Conservation (phyloP, 139 green algal genomes). For the Coelastrella sp. region DNA sequence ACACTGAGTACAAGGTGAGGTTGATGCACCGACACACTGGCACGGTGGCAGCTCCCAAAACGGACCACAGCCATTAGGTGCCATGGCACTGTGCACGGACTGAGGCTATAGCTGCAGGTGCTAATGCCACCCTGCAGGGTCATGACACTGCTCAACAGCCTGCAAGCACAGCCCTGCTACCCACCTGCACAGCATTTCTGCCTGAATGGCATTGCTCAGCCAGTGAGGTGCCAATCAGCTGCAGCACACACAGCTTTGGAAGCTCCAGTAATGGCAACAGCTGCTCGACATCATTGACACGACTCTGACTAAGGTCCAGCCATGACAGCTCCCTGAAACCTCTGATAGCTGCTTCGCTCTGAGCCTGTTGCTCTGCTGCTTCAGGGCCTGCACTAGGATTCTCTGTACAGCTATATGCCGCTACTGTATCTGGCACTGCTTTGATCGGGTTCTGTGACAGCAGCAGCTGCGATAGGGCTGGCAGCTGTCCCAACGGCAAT, state of each 20-base stretch:
- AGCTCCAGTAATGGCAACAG: constrained; percentile 29
- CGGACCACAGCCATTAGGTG: too few species aligned
- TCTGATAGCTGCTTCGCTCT: neutral
- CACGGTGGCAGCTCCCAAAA: too few species aligned
- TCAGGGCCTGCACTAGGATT: neutral
- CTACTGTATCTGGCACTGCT: neutral
- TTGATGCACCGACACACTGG: too few species aligned
- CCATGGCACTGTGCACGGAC: too few species aligned
- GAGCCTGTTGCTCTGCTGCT: neutral
- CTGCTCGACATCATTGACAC: neutral
- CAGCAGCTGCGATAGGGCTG: constrained; percentile 12
- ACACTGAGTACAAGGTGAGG: too few species aligned
- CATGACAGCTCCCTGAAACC: neutral
- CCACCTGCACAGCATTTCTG: neutral
- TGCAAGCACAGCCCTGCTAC: neutral
- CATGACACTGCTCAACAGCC: too few species aligned
- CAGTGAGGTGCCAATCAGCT: constrained; percentile 11
- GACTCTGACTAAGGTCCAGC: constrained; percentile 30
- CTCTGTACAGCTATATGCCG: neutral
- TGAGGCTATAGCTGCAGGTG: too few species aligned
- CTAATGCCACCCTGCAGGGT: too few species aligned
- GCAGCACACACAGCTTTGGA: constrained; percentile 6
- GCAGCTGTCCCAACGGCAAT: neutral
- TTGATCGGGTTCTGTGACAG: constrained; percentile 10
- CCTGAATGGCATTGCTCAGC: neutral